Conservation (phyloP, 257 asterid genomes). For the Solanum tarapatanum region DNA sequence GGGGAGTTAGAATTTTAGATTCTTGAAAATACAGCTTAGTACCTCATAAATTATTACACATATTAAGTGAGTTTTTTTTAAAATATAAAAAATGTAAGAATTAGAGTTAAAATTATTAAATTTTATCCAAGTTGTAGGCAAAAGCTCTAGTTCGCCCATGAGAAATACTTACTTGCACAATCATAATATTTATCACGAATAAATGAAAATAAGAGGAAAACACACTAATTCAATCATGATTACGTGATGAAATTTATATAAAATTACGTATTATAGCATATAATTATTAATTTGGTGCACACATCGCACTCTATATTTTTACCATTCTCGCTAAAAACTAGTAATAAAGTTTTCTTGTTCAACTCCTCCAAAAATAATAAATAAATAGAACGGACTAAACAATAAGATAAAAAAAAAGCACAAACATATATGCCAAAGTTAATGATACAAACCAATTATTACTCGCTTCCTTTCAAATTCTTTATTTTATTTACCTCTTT, state of each 20-base stretch:
- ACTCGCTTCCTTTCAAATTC: not conserved
- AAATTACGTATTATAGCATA: not conserved
- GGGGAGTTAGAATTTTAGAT: not conserved
- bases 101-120: no score
- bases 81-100: no score
- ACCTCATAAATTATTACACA: not conserved
- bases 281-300: not conserved
- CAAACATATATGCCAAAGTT: not conserved
- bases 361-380: not conserved
- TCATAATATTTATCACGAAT: not conserved
- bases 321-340: not conserved
- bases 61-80: not conserved
- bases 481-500: not conserved
- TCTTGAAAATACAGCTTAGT: not conserved
- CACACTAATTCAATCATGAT: not conserved
- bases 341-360: not conserved
- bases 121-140: not conserved
- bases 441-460: no score
- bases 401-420: not conserved
- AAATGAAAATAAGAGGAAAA: not conserved
- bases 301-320: not conserved
- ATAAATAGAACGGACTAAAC: not conserved
- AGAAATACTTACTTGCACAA: not conserved
- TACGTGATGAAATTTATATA: not conserved
- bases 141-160: not conserved